Evolutionary conservation across 1,139 yeast genomes (phyloP).

Genomic region (Meyerozyma carpophila): DNA sequence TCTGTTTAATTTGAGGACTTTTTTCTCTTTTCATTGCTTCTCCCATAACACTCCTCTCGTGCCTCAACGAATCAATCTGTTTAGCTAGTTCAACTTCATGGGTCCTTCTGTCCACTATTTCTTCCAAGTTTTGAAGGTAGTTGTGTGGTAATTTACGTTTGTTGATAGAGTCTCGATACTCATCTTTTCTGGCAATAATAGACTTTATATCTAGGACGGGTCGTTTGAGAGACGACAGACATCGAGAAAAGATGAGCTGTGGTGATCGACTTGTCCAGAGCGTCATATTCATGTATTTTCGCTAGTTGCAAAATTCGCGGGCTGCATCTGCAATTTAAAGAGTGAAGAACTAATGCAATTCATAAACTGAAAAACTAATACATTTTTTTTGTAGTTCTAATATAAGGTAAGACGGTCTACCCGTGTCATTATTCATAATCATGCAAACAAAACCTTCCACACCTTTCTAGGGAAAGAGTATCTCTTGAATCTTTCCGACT

Average conservation of each 20-base stretch:
- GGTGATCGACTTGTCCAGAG: not conserved
- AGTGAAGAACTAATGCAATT: not conserved
- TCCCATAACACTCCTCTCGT: constrained; percentile 25
- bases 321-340: not conserved
- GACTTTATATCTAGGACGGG: constrained; percentile 48
- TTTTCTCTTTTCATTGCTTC: constrained; percentile 14
- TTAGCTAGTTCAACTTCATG: constrained; percentile 17
- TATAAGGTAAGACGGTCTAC: not conserved
- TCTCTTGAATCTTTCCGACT: constrained; percentile 19
- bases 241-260: not conserved
- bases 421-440: constrained; percentile 3
- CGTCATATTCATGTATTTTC: not conserved
- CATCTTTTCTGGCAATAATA: constrained; percentile 32
- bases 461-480: constrained; percentile 22
- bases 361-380: not conserved
- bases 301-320: not conserved
- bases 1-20: constrained; percentile 16
- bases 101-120: constrained; percentile 22
- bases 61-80: constrained; percentile 22
- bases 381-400: not conserved
- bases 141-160: constrained; percentile 36
- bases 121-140: constrained; percentile 24
- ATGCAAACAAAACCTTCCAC: constrained; percentile 16
- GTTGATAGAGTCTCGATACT: constrained; percentile 40
- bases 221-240: constrained; percentile 14